Percentiles rank a stretch among this genome's conserved stretches.
Evolutionary conservation across 106 monocot genomes (phyloP).

Genomic region (Triglochin maritima): DNA sequence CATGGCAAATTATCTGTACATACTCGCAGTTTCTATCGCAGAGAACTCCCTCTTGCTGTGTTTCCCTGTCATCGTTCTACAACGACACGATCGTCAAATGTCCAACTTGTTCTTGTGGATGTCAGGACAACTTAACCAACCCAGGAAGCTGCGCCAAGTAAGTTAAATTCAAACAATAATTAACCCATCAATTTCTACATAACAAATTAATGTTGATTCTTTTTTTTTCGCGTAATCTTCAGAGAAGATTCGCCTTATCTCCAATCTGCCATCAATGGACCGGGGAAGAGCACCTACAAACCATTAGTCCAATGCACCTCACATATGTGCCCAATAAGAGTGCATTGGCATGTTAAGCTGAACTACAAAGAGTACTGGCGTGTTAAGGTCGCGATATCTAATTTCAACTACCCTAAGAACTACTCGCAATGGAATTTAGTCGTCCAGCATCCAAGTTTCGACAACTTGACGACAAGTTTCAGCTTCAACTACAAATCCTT

Average conservation of each 20-base stretch:
- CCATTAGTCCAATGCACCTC: slow-evolving; percentile 22
- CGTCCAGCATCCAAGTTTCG: slow-evolving; percentile 18
- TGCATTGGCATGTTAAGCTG: slow-evolving; percentile 18
- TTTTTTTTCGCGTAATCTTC: background rate
- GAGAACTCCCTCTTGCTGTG: slow-evolving; percentile 12
- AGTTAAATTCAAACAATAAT: background rate
- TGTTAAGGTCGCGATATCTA: slow-evolving; percentile 16
- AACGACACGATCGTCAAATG: slow-evolving; percentile 11
- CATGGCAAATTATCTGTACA: slow-evolving; percentile 11
- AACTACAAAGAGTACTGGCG: slow-evolving; percentile 19
- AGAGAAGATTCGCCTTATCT: slow-evolving; percentile 17
- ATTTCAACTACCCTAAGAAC: slow-evolving; percentile 18
- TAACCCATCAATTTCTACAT: background rate
- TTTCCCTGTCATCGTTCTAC: slow-evolving; percentile 13
- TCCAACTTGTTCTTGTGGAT: slow-evolving; percentile 10
- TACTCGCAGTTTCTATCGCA: slow-evolving; percentile 11
- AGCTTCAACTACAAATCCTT: slow-evolving; percentile 20
- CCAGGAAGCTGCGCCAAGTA: slow-evolving; percentile 11
- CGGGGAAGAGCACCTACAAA: slow-evolving; percentile 2
- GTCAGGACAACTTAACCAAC: slow-evolving; percentile 7
- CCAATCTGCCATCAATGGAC: slow-evolving; percentile 9
- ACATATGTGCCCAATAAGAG: slow-evolving; percentile 17
- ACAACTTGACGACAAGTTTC: slow-evolving; percentile 6
- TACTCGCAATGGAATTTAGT: slow-evolving; percentile 22
- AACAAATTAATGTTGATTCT: background rate